Evolutionary conservation across 345 rosid species (phyloP).

Genomic region (Eutrema heterophyllum): DNA sequence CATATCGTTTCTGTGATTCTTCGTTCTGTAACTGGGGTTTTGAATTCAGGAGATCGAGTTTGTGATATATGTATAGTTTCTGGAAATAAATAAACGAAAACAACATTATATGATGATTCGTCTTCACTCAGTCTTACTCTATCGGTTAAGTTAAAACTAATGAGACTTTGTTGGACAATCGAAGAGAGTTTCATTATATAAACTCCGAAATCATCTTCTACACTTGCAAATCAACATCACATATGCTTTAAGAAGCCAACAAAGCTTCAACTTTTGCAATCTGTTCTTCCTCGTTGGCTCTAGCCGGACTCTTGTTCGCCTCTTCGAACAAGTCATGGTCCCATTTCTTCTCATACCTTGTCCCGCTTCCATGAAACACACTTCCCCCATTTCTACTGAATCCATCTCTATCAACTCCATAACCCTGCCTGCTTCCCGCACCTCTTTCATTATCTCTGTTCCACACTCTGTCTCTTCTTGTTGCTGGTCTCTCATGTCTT

Average conservation of each 20-base stretch:
- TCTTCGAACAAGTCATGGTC: constrained; percentile 88
- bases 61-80: constrained; percentile 17
- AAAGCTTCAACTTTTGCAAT: constrained; percentile 90
- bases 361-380: constrained; percentile 37
- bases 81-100: not conserved
- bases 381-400: constrained; percentile 40
- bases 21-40: not conserved
- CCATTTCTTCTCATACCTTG: constrained; percentile 78
- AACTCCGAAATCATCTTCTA: constrained; percentile 13
- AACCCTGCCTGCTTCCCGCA: constrained; percentile 38
- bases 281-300: constrained; percentile 79
- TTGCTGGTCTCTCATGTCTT: constrained; percentile 40
- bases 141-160: not conserved
- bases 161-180: not conserved
- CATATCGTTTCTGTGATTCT: not conserved
- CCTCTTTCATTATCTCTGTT: constrained; percentile 54
- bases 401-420: constrained; percentile 48
- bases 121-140: not conserved
- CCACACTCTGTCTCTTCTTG: constrained; percentile 37
- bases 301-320: constrained; percentile 62
- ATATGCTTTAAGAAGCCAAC: constrained; percentile 42
- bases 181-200: constrained; percentile 15
- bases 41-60: constrained; percentile 1
- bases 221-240: constrained; percentile 3
- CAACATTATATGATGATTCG: not conserved